A percentile compares a stretch with the other conserved stretches of the same genome.
Conservation (phyloP, 495 filamentous ascomycete species). For the Xylaria bambusicola region DNA sequence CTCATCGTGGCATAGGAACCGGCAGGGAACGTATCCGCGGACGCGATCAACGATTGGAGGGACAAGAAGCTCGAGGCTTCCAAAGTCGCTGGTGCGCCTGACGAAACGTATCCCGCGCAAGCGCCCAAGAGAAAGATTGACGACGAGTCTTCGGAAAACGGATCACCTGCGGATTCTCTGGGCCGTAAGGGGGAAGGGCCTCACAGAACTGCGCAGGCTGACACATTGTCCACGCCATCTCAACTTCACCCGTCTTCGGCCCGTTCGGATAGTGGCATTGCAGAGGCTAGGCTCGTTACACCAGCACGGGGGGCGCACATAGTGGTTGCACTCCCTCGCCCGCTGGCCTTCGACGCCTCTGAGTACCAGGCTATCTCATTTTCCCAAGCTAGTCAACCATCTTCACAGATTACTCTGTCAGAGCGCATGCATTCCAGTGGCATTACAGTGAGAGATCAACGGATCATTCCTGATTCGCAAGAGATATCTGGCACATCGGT, state of each 20-base stretch:
- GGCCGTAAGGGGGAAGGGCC: conserved; percentile 2
- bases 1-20: conserved; percentile 36
- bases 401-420: conserved; percentile 12
- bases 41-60: conserved; percentile 39
- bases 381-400: conserved; percentile 5
- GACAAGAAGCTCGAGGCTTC: conserved; percentile 19
- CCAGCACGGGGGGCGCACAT: background rate
- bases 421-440: background rate
- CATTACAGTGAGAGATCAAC: conserved; percentile 3
- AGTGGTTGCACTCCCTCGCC: conserved; percentile 19
- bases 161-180: background rate
- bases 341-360: conserved; percentile 17
- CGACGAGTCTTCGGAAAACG: conserved; percentile 11
- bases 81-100: conserved; percentile 15
- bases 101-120: background rate
- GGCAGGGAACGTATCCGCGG: conserved; percentile 33
- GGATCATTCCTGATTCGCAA: conserved; percentile 33
- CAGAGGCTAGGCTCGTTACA: background rate
- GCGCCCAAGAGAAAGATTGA: background rate
- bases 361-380: conserved; percentile 17
- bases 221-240: background rate
- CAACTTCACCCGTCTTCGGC: background rate
- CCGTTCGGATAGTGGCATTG: background rate
- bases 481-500: conserved; percentile 20
- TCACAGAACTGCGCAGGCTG: conserved; percentile 3